phyloP scores from a whole-genome alignment of 1,284 basidiomycete genomes.

The Neonothopanus nambi region DNA sequence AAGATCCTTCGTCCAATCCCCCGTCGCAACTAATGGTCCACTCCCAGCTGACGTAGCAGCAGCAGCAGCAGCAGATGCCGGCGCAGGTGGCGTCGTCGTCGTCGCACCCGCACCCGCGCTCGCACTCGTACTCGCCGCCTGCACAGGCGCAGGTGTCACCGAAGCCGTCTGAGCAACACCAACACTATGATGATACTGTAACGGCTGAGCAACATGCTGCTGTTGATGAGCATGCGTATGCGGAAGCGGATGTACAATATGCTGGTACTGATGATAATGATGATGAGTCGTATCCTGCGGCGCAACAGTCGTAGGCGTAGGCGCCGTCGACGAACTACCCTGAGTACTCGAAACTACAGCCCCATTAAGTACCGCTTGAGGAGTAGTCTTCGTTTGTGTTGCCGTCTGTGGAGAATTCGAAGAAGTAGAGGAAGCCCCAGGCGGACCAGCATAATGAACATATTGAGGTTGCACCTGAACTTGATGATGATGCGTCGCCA shows the following conservation, averaged over 20 bases:
- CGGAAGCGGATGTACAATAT: not conserved
- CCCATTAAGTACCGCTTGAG: conserved; percentile 9
- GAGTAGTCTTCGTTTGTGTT: not conserved
- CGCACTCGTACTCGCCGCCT: not conserved
- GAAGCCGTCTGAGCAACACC: not conserved
- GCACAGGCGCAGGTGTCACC: not conserved
- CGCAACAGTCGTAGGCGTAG: conserved; percentile 11
- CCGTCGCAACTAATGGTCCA: conserved; percentile 62
- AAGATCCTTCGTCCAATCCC: conserved; percentile 82
- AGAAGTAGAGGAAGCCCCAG: not conserved
- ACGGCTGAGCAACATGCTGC: not conserved
- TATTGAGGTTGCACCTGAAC: conserved; percentile 10
- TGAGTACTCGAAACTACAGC: not conserved
- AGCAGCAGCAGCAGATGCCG: not conserved
- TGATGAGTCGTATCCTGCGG: conserved; percentile 13
- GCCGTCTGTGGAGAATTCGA: not conserved
- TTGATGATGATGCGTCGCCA: conserved; percentile 7
- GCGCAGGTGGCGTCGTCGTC: too few relatives aligned
- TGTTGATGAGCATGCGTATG: too few relatives aligned
- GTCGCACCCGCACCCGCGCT: not conserved
- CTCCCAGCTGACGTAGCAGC: not conserved
- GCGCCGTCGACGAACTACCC: too few relatives aligned
- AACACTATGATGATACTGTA: not conserved
- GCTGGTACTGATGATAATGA: not conserved
- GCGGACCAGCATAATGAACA: conserved; percentile 3